Percentiles rank a stretch among this genome's conserved stretches.
These are phyloP conservation scores for rapeseed (Brassica napus) DNA, from an alignment of 345 rosid species.

Conservation along the genomic window Da-Ae NC_063437.1:11714501-11715000, in stretches of 20 bases:
- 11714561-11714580: not conserved
- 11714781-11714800: not conserved
- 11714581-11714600: not conserved
- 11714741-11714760: not conserved
- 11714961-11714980: conserved; percentile 38
- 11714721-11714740: conserved; percentile 10
- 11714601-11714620: not conserved
- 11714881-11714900: conserved; percentile 20
- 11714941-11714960: conserved; percentile 39
- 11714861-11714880: conserved; percentile 41
- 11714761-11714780: conserved; percentile 15
- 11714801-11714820: conserved; percentile 36
- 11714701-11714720: conserved; percentile 34
- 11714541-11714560: not conserved
- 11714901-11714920: conserved; percentile 31
- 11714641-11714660: not conserved
- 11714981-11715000: conserved; percentile 25
- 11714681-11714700: not conserved
- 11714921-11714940: conserved; percentile 5
- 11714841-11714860: conserved; percentile 68
- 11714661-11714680: conserved; percentile 3
- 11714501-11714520: not conserved
- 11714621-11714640: not conserved
- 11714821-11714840: conserved; percentile 85
- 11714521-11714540: not conserved